These are phyloP conservation scores for Colletotrichum filicis DNA, from an alignment of 2,329 filamentous ascomycete species.

Conservation along the genomic window DNA sequence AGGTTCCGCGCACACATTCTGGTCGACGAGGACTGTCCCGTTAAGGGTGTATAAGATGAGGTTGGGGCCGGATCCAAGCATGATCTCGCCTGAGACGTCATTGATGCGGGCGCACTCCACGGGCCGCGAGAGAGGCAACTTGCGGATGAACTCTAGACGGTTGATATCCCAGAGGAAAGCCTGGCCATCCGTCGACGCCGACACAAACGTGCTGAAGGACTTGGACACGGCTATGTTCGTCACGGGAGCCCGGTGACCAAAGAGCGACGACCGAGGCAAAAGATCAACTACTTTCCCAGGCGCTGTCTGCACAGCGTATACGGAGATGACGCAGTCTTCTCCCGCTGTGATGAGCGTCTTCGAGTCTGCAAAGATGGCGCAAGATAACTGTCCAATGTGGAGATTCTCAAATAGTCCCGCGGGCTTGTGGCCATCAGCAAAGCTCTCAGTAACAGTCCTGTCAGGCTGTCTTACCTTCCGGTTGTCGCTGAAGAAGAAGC, in stretches of 20 bases:
- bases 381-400: conserved; percentile 89
- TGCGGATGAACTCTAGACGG: conserved; percentile 84
- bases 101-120: conserved; percentile 86
- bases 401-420: conserved; percentile 93
- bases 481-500: conserved; percentile 88
- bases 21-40: conserved; percentile 82
- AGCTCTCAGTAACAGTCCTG: not conserved
- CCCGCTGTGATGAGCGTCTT: conserved; percentile 92
- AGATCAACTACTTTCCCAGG: conserved; percentile 80
- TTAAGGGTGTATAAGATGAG: conserved; percentile 89
- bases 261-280: conserved; percentile 81
- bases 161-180: conserved; percentile 96
- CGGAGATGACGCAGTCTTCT: conserved; percentile 89
- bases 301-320: conserved; percentile 77
- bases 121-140: conserved; percentile 68
- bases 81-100: conserved; percentile 89
- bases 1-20: conserved; percentile 76
- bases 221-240: conserved; percentile 86
- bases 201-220: conserved; percentile 88
- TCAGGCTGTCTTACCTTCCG: conserved; percentile 66
- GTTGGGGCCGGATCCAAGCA: conserved; percentile 81
- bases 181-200: conserved; percentile 83
- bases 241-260: conserved; percentile 89
- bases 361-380: conserved; percentile 86
- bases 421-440: conserved; percentile 54